These are phyloP conservation scores for Phytophthora tentaculata DNA, from an alignment of 352 stramenopile species.

Conservation along the genomic window DNA sequence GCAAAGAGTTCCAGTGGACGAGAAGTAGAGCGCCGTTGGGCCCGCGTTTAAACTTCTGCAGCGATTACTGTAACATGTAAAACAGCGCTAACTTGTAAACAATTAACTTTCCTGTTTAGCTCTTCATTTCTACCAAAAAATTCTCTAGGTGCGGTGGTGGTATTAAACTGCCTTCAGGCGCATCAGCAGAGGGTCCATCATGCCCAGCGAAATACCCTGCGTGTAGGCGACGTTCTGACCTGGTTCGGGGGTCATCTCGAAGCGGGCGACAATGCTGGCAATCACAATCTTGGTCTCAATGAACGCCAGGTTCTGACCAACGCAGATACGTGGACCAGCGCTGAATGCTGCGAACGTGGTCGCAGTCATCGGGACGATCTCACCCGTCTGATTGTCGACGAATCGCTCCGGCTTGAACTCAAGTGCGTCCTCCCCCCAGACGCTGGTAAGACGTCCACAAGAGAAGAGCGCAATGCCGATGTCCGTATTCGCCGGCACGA, in stretches of 20 bases:
- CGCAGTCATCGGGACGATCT: constrained; percentile 33
- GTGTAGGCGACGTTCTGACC: constrained; percentile 73
- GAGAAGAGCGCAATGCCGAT: constrained; percentile 50
- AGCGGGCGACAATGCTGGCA: constrained; percentile 53
- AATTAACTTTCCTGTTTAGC: constrained; percentile 25
- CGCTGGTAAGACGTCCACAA: constrained; percentile 42
- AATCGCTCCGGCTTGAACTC: constrained; percentile 61
- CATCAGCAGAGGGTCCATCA: constrained; percentile 45
- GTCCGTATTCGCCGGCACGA: constrained; percentile 38
- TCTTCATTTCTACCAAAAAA: constrained; percentile 1
- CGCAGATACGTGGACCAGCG: constrained; percentile 55
- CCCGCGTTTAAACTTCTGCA: too few relatives aligned
- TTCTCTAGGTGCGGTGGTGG: neutral
- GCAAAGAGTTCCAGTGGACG: constrained; percentile 11
- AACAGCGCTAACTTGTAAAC: too few relatives aligned
- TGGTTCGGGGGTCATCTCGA: constrained; percentile 50
- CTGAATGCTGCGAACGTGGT: constrained; percentile 67
- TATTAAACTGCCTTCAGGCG: constrained; percentile 17
- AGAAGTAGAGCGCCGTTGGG: too few relatives aligned
- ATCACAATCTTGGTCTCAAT: constrained; percentile 72
- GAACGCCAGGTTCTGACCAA: constrained; percentile 57
- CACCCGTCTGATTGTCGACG: constrained; percentile 38
- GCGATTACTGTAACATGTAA: too few relatives aligned
- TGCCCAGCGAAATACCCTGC: constrained; percentile 62
- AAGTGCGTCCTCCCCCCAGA: constrained; percentile 55